These are phyloP conservation scores for Pseudocercospora fijiensis DNA, from an alignment of 2,329 filamentous ascomycete genomes.

Conservation along the genomic window DNA sequence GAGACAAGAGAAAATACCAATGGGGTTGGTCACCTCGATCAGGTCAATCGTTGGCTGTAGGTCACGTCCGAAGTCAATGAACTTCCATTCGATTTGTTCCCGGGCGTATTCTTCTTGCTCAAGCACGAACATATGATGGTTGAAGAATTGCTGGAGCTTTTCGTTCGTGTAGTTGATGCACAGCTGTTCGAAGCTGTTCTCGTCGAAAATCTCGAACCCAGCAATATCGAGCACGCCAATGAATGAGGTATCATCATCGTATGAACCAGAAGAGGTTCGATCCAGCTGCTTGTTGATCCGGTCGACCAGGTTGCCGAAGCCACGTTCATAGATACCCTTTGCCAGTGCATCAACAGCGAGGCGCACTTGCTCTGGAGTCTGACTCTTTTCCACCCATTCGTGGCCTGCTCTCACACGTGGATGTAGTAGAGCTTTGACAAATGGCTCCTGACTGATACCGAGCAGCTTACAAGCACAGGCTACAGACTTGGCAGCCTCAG, in stretches of 20 bases:
- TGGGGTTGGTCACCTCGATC: constrained; percentile 93
- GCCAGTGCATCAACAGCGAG: constrained; percentile 85
- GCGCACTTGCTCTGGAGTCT: constrained; percentile 93
- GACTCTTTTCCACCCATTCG: constrained; percentile 98
- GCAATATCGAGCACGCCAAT: constrained; percentile 99
- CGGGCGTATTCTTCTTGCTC: constrained; percentile 97
- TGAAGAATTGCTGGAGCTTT: constrained; percentile 98
- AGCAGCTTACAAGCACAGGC: constrained; percentile 79
- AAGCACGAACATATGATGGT: constrained; percentile 99
- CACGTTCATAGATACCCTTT: constrained; percentile 96
- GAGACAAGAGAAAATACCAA: constrained; percentile 96
- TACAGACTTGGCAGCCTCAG: constrained; percentile 72
- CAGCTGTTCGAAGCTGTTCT: constrained; percentile 97
- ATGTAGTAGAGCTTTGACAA: constrained; percentile 84
- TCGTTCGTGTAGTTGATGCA: constrained; percentile 99
- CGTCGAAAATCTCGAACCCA: constrained; percentile 97
- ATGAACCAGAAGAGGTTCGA: constrained; percentile 66
- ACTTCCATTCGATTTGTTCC: constrained; percentile 99
- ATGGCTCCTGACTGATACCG: constrained; percentile 79
- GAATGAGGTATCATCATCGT: constrained; percentile 85
- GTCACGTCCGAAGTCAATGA: constrained; percentile 97
- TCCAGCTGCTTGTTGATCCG: constrained; percentile 92
- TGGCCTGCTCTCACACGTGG: constrained; percentile 92
- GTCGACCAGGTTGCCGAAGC: constrained; percentile 87
- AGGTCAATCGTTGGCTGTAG: constrained; percentile 96